These are phyloP conservation scores for Globisporangium uncinulatum DNA, from an alignment of 352 stramenopile species.

Conservation along the genomic window DNA sequence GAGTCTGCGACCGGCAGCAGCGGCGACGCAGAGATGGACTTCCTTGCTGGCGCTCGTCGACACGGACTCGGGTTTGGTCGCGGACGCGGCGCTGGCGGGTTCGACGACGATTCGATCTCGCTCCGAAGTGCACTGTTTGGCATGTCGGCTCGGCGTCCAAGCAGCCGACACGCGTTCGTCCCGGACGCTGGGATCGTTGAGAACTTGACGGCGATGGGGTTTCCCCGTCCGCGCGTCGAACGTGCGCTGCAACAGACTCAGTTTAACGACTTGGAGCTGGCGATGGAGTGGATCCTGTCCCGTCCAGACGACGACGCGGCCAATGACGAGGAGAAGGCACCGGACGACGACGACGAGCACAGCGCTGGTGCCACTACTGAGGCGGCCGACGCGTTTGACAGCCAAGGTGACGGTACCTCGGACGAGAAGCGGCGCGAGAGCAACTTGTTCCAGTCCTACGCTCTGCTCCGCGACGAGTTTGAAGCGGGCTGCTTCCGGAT, in stretches of 20 bases:
- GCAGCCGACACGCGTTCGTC: conserved; percentile 68
- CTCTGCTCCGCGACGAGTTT: conserved; percentile 45
- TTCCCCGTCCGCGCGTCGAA: conserved; percentile 85
- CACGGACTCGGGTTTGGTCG: conserved; percentile 33
- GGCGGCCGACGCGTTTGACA: not conserved
- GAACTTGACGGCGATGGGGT: conserved; percentile 95
- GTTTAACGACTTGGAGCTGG: conserved; percentile 92
- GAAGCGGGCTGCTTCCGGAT: conserved; percentile 66
- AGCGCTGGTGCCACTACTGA: conserved; percentile 2
- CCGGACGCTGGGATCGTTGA: conserved; percentile 88
- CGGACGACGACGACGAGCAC: conserved; percentile 23
- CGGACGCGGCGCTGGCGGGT: conserved; percentile 15
- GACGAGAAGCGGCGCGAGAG: conserved; percentile 37
- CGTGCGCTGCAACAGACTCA: conserved; percentile 86
- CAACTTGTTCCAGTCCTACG: conserved; percentile 46
- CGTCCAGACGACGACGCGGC: conserved; percentile 81
- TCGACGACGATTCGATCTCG: conserved; percentile 38
- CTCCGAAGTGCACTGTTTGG: conserved; percentile 52
- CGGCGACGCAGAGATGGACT: conserved; percentile 24
- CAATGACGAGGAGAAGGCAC: conserved; percentile 21
- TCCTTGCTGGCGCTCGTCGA: conserved; percentile 17
- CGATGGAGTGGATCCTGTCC: conserved; percentile 95
- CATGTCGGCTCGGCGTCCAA: conserved; percentile 12
- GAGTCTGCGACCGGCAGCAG: conserved; percentile 3
- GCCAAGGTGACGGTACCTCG: conserved; percentile 5